phyloP scores from a whole-genome alignment of 1,284 basidiomycete species.

The Leccinum ponderosum region DNA sequence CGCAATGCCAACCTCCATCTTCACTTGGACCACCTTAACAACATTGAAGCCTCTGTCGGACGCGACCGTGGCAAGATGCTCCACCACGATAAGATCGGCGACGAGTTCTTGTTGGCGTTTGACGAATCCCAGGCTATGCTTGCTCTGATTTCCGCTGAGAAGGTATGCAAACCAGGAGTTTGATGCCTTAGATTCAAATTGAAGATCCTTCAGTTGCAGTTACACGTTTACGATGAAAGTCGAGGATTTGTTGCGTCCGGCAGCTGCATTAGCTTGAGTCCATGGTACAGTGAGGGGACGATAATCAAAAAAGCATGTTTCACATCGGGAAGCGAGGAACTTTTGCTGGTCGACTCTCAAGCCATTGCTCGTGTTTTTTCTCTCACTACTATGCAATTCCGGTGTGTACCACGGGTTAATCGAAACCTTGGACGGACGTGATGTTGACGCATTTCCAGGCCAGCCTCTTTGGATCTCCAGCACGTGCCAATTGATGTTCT shows the following conservation, averaged over 20 bases:
- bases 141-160: slow-evolving; percentile 41
- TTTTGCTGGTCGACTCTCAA: slow-evolving; percentile 47
- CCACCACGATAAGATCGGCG: slow-evolving; percentile 46
- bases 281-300: slow-evolving; percentile 43
- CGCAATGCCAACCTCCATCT: slow-evolving; percentile 34
- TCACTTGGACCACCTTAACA: slow-evolving; percentile 38
- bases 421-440: background rate
- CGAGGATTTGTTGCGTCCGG: slow-evolving; percentile 41
- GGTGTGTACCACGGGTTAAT: slow-evolving; percentile 35
- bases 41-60: slow-evolving; percentile 36
- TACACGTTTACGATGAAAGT: slow-evolving; percentile 47
- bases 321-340: slow-evolving; percentile 48
- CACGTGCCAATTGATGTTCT: slow-evolving; percentile 36
- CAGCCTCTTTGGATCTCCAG: slow-evolving; percentile 44
- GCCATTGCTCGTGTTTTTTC: slow-evolving; percentile 50
- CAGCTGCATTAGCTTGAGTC: slow-evolving; percentile 39
- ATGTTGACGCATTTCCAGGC: slow-evolving; percentile 33
- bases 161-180: slow-evolving; percentile 31
- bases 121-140: slow-evolving; percentile 51
- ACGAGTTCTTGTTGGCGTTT: slow-evolving; percentile 43
- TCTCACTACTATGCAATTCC: slow-evolving; percentile 50
- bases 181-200: background rate
- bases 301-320: slow-evolving; percentile 41
- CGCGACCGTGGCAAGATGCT: slow-evolving; percentile 35
- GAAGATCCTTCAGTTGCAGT: slow-evolving; percentile 30